phyloP scores from a whole-genome alignment of 2,329 filamentous ascomycete species.

The Chaetomium olivaceum region DNA sequence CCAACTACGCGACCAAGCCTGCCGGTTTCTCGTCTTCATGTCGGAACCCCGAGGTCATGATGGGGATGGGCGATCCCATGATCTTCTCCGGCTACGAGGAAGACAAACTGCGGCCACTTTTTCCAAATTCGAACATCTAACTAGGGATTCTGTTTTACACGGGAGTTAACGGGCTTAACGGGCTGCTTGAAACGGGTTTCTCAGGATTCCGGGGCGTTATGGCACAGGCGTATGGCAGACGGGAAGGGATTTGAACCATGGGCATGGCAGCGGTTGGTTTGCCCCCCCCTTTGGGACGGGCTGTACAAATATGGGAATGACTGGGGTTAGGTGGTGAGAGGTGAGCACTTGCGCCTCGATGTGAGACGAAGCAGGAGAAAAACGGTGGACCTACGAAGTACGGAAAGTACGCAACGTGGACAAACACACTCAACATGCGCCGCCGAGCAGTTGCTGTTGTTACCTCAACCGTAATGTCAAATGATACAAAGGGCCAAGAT shows the following conservation, averaged over 20 bases:
- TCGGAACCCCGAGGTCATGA: slow-evolving; percentile 56
- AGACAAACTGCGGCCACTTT: slow-evolving; percentile 41
- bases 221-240: neutral
- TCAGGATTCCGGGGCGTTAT: slow-evolving; percentile 5
- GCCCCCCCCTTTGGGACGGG: neutral
- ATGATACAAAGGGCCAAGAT: neutral
- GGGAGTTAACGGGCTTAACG: neutral
- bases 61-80: slow-evolving; percentile 60
- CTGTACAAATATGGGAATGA: slow-evolving; percentile 11
- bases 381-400: neutral
- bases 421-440: neutral
- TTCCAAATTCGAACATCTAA: neutral
- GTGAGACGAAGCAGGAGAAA: neutral
- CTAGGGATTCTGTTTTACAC: neutral
- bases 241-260: neutral
- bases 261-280: neutral
- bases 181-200: neutral
- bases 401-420: neutral
- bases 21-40: slow-evolving; percentile 50
- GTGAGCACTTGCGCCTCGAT: neutral
- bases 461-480: neutral
- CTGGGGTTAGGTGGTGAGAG: neutral
- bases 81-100: slow-evolving; percentile 56
- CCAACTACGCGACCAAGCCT: slow-evolving; percentile 57
- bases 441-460: neutral